Evolutionary conservation across 345 rosid species (phyloP), one percentile per base, ranked within the genome.

Genomic region (Passiflora organensis): DNA sequence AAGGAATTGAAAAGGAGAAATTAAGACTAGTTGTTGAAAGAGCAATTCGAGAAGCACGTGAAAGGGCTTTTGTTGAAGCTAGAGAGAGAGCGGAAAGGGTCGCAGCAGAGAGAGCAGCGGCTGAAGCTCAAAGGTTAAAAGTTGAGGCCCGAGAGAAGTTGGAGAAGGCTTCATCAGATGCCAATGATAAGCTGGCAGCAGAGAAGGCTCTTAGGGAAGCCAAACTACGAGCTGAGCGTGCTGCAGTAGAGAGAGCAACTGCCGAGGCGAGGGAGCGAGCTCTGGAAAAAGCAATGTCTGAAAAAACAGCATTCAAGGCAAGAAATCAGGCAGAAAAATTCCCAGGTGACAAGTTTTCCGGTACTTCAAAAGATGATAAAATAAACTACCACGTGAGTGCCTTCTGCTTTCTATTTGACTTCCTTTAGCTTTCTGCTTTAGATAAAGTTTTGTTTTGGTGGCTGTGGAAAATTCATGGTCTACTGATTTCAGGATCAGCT

Each of bases 221-320:
- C 59, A 91, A 77, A 65, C 77, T 79, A 55, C 82, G 78, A 74
- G 77, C 84, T 42, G 90, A 91, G 66, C 94, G 95, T 54, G 91
- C 96, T 70, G 97, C 97, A 23, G 97, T 90, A 42, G 95, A 90
- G 71, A 74, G 96, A 78, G 97, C 87, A 53, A 86, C 89, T 58
- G 78, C 86, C 38, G 97, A 91, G 77, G 97, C 96, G 46, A 79
- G 97, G 62, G 86, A 70, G 65, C 96, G 97, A 54, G 91, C 91
- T 53, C 53, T 91, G 16, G 98, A 91, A 69, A 91, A 75, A 72
- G 95, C 95, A 43, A 48, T 83, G 81, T 82, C 88, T 5, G 80
- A 77, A 60, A 83, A 76, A 57, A 67, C 76, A 67, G 43, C 84
- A 65, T 50, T 61, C 49, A 66, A 74, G 54, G 49, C 74, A 59